These are phyloP conservation scores for Trichophyton schoenleinii DNA, from an alignment of 2,329 filamentous ascomycete genomes.

Conservation along the genomic window DNA sequence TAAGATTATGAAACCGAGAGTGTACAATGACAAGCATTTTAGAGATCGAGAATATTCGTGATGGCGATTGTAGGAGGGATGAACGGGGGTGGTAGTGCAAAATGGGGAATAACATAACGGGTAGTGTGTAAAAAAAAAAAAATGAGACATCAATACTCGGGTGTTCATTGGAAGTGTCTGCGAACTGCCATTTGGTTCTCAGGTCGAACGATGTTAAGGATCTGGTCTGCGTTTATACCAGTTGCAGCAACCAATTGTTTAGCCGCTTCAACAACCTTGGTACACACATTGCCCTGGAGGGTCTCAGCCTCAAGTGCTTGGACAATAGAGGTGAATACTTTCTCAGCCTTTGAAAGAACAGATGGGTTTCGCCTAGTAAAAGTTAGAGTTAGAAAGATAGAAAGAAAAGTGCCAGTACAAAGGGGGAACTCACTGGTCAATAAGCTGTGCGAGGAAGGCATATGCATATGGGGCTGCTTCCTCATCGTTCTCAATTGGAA, in stretches of 20 bases:
- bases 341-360: constrained; percentile 62
- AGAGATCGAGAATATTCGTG: background rate
- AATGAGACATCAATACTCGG: background rate
- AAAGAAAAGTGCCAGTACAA: constrained; percentile 1
- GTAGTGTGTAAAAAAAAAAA: background rate
- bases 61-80: background rate
- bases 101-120: background rate
- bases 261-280: constrained; percentile 61
- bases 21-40: background rate
- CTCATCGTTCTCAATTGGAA: constrained; percentile 89
- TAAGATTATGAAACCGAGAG: constrained; percentile 4
- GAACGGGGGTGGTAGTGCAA: background rate
- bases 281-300: constrained; percentile 70
- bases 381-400: constrained; percentile 11
- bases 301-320: constrained; percentile 86
- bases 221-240: constrained; percentile 59
- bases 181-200: constrained; percentile 72
- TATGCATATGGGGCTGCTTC: constrained; percentile 96
- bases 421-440: constrained; percentile 66
- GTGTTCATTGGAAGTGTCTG: constrained; percentile 56
- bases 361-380: constrained; percentile 66
- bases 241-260: constrained; percentile 65
- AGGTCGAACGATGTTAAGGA: constrained; percentile 57
- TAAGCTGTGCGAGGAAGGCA: constrained; percentile 77
- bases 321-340: constrained; percentile 72